Evolutionary conservation across 495 filamentous ascomycete species (phyloP).

Genomic region (Astrocystis sublimbata): DNA sequence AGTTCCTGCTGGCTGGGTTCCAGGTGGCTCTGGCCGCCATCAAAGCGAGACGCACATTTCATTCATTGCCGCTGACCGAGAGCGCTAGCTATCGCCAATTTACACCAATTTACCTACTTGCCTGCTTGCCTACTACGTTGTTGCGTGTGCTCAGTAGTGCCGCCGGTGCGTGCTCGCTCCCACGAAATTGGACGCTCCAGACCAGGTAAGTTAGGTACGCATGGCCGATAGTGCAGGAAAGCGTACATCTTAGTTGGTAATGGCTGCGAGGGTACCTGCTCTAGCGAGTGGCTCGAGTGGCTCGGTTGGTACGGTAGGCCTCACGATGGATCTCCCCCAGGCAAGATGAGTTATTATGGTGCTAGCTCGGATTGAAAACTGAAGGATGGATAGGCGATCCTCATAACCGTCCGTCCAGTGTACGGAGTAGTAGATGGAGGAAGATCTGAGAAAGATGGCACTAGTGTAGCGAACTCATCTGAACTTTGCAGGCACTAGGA

Average conservation of each 20-base stretch:
- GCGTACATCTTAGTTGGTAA: too few species aligned
- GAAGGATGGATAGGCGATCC: background rate
- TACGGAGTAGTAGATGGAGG: background rate
- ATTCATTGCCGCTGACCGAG: conserved; percentile 23
- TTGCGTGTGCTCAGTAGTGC: background rate
- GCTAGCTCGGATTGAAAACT: conserved; percentile 1
- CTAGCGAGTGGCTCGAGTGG: too few species aligned
- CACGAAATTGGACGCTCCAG: too few species aligned
- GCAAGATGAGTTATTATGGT: background rate
- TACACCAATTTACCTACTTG: background rate
- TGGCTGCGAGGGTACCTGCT: too few species aligned
- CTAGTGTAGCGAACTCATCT: background rate
- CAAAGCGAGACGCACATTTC: background rate
- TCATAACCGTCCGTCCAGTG: conserved; percentile 6
- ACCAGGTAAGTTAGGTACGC: too few species aligned
- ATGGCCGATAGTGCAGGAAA: too few species aligned
- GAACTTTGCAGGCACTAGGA: background rate
- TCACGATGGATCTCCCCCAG: too few species aligned
- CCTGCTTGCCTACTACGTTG: too few species aligned
- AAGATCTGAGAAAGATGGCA: background rate
- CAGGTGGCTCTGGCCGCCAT: background rate
- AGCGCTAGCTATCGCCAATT: background rate
- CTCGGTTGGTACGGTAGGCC: too few species aligned
- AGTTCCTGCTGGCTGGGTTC: conserved; percentile 4
- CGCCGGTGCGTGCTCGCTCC: too few species aligned